Evolutionary conservation across 257 asterid genomes (phyloP).

Genomic region (Scutellaria minor): DNA sequence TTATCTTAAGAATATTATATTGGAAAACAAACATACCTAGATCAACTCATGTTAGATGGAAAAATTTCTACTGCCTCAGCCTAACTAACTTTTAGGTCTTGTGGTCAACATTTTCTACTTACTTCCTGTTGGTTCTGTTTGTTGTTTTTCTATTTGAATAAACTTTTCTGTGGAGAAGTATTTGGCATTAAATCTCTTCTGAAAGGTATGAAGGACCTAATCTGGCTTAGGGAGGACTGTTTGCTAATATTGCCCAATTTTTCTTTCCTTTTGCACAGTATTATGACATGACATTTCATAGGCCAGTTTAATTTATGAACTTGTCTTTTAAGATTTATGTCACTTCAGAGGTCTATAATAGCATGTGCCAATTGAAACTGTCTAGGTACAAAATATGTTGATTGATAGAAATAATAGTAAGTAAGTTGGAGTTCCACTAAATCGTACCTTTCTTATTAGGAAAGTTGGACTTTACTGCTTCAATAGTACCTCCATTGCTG

Average conservation of each 20-base stretch:
- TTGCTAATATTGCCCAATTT: neutral
- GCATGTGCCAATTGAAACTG: no score
- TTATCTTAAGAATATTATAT: neutral
- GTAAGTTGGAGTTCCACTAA: neutral
- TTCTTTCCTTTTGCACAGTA: neutral
- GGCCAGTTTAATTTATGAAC: slow-evolving; percentile 14
- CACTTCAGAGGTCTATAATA: neutral
- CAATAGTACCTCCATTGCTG: slow-evolving; percentile 5
- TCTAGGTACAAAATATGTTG: slow-evolving; percentile 1
- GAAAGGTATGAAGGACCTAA: neutral
- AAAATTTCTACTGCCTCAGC: neutral
- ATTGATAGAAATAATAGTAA: neutral
- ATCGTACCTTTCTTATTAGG: neutral
- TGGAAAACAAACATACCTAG: neutral
- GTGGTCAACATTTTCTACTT: slow-evolving; percentile 3
- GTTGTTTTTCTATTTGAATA: neutral
- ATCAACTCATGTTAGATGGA: neutral
- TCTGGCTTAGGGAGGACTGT: neutral
- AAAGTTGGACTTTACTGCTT: neutral
- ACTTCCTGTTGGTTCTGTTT: slow-evolving; percentile 1
- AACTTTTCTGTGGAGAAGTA: neutral
- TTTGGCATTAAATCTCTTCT: neutral
- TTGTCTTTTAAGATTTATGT: neutral
- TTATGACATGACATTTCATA: neutral
- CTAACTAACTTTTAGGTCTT: slow-evolving; percentile 5